Conservation (phyloP, 345 rosid species). For the Brassica carinata region DNA sequence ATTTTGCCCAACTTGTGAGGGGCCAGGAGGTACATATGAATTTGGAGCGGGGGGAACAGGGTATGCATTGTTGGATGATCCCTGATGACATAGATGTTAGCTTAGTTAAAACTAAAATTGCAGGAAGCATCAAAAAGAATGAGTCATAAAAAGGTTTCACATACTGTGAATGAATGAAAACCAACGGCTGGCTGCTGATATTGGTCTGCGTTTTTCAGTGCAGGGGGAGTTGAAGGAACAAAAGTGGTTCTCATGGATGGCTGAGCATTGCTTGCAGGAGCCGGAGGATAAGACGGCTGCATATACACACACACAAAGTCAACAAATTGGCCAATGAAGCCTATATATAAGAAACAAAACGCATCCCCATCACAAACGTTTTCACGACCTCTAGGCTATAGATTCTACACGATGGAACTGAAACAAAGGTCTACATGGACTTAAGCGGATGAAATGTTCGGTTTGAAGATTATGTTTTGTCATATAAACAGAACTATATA, state of each 20-base stretch:
- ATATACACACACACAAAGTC: conserved; percentile 25
- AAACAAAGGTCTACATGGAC: background rate
- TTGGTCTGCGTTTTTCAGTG: conserved; percentile 74
- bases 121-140: conserved; percentile 5
- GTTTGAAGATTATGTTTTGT: background rate
- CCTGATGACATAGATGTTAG: conserved; percentile 50
- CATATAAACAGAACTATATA: background rate
- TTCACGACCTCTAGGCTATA: conserved; percentile 13
- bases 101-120: conserved; percentile 16
- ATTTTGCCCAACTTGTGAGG: conserved; percentile 56
- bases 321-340: conserved; percentile 19
- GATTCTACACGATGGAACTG: conserved; percentile 4
- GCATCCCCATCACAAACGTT: background rate
- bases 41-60: conserved; percentile 60
- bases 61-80: conserved; percentile 52
- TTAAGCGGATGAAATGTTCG: background rate
- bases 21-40: conserved; percentile 49
- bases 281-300: conserved; percentile 56
- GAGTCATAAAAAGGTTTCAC: conserved; percentile 32
- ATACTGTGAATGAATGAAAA: conserved; percentile 81
- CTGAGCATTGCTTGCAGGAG: conserved; percentile 56
- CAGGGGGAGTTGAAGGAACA: conserved; percentile 79
- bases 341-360: background rate
- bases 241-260: conserved; percentile 70
- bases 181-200: conserved; percentile 80